Conservation (phyloP, 345 rosid species). For the Bruguiera parviflora region DNA sequence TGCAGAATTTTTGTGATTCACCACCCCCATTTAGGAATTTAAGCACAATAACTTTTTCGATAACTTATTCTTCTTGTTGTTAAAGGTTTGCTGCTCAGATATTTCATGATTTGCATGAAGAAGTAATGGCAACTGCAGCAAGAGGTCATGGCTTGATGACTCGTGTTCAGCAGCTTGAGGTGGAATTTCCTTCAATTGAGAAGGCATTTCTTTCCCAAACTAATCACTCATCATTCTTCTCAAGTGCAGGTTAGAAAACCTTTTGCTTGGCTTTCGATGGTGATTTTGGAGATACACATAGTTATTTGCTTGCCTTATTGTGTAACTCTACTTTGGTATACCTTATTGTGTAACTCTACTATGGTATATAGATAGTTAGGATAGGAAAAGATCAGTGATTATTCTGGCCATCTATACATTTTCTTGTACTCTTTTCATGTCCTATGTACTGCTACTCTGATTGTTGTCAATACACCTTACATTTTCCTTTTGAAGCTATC, state of each 20-base stretch:
- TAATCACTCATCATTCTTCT: slow-evolving; percentile 58
- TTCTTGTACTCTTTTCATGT: background rate
- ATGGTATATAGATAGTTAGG: background rate
- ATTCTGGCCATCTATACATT: background rate
- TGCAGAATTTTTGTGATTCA: background rate
- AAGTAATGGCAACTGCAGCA: slow-evolving; percentile 83
- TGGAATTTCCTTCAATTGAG: slow-evolving; percentile 77
- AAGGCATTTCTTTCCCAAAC: slow-evolving; percentile 84
- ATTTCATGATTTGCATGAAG: slow-evolving; percentile 96
- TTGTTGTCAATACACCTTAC: background rate
- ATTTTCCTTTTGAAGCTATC: background rate
- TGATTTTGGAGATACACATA: background rate
- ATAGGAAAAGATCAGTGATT: background rate
- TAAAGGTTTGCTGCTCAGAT: slow-evolving; percentile 95
- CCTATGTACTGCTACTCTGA: background rate
- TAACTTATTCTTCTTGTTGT: slow-evolving; percentile 13
- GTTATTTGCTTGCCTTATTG: background rate
- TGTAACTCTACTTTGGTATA: background rate
- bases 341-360: background rate
- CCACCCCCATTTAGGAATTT: background rate
- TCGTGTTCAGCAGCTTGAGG: slow-evolving; percentile 93
- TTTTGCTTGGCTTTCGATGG: background rate
- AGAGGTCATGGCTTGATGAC: slow-evolving; percentile 91
- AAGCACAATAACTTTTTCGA: background rate
- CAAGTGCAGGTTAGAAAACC: slow-evolving; percentile 55